Evolutionary conservation across 352 stramenopile genomes (phyloP), one percentile per base, ranked within the genome.

Genomic region (Thalassiosira livingstoniorum): DNA sequence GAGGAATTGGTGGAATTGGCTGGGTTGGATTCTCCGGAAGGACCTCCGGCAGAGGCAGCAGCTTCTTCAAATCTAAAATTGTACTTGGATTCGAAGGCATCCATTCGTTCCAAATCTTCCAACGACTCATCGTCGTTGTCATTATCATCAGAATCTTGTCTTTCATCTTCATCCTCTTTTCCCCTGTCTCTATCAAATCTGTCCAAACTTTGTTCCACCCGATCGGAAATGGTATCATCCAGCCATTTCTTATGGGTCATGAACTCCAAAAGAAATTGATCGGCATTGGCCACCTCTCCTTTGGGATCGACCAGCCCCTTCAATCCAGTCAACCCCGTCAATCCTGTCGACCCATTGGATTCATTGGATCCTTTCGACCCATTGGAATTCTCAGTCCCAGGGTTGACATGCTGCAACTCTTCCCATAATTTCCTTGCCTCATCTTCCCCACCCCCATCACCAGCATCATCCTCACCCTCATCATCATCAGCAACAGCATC

Each of bases 61-160:
- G 97, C 96, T 87, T 99, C 96, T 89, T 99, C 98, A 82, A 99
- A 99, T 23, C 98, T 96, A 85, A 99, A 99, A 87, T 99, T 99
- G 93, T 99, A 99, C 43, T 97, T 96, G 75, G 97, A 95, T 87
- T 99, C 98, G 88, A 99, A 99, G 29, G 97, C 94, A 75, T 99
- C 98, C 11, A 95, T 96, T 62, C 96, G 95, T 53, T 99, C 96
- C 21, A 99, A 80, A 68, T 95, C 95, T 58, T 92, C 82, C 21
- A 90, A 68, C 23, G 89, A 93, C 51, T 78, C 35, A 58, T 98
- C 95, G 7, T 94, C 93, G 63, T 98, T 95, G 43, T 98, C 93
- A 4, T 91, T 4, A 67, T 57, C 23, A 35, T 64, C 89, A 60
- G 98, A 94, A 37, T 77, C 5, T 25, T 27, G 43, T 31, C 97